phyloP scores from a whole-genome alignment of 768 basidiomycete species.

The Tephrocybe sp. region DNA sequence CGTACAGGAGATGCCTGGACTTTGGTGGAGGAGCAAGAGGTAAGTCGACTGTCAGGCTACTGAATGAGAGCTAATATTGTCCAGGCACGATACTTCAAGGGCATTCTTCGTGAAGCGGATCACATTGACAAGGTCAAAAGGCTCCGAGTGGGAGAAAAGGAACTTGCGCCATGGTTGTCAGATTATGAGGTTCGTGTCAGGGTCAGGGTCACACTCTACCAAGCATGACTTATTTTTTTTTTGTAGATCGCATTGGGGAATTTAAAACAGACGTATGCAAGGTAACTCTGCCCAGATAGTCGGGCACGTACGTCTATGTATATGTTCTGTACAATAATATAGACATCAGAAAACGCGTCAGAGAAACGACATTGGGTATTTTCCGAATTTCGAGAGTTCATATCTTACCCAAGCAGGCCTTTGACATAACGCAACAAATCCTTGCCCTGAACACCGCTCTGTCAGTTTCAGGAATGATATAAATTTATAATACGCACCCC shows the following conservation, averaged over 20 bases:
- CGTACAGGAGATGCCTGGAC: slow-evolving; percentile 90
- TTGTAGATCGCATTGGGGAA: slow-evolving; percentile 37
- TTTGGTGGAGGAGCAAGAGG: slow-evolving; percentile 93
- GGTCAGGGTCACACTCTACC: not conserved
- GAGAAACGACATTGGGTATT: too few species aligned
- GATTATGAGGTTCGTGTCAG: slow-evolving; percentile 64
- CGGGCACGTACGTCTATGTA: too few species aligned
- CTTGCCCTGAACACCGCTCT: slow-evolving; percentile 47
- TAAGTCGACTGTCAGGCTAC: slow-evolving; percentile 23
- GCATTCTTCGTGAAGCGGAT: slow-evolving; percentile 70
- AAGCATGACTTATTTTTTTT: not conserved
- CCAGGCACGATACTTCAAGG: slow-evolving; percentile 87
- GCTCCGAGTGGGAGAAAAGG: slow-evolving; percentile 61
- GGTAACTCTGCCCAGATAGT: too few species aligned
- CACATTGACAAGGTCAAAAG: slow-evolving; percentile 73
- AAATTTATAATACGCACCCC: slow-evolving; percentile 52
- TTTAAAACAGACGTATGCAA: slow-evolving; percentile 39
- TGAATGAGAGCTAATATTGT: slow-evolving; percentile 2
- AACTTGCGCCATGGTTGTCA: slow-evolving; percentile 51
- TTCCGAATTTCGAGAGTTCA: too few species aligned
- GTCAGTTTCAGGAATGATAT: slow-evolving; percentile 5
- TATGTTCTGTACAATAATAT: too few species aligned
- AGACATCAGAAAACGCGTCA: too few species aligned
- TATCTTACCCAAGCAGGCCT: slow-evolving; percentile 53
- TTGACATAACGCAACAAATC: slow-evolving; percentile 76